Conservation (phyloP, 2,329 filamentous ascomycete species). For the Epichloe glyceriae region DNA sequence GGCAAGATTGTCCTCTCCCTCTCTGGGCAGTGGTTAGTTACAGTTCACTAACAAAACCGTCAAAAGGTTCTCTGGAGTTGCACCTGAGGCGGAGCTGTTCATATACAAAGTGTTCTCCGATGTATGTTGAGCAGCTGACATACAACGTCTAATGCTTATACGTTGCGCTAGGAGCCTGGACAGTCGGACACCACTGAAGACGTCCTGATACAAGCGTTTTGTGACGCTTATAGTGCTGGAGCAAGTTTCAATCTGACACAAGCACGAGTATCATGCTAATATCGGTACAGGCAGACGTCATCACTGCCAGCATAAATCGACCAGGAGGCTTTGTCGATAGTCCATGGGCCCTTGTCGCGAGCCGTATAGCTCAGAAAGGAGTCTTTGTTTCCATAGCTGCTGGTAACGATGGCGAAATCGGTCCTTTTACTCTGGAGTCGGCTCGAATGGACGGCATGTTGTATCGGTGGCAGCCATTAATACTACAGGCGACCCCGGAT, state of each 20-base stretch:
- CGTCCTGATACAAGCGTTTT: slow-evolving; percentile 23
- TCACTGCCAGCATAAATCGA: slow-evolving; percentile 27
- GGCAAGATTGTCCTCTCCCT: slow-evolving; percentile 8
- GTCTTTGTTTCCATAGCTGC: slow-evolving; percentile 37
- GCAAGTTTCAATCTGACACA: slow-evolving; percentile 8
- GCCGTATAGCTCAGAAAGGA: slow-evolving; percentile 28
- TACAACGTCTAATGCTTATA: not conserved
- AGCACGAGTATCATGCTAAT: not conserved
- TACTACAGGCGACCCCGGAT: slow-evolving; percentile 29
- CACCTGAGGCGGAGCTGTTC: slow-evolving; percentile 30
- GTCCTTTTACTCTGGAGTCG: slow-evolving; percentile 30
- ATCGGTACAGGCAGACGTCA: slow-evolving; percentile 25
- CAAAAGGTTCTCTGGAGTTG: slow-evolving; percentile 29
- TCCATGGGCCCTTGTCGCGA: slow-evolving; percentile 29
- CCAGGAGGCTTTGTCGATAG: slow-evolving; percentile 27
- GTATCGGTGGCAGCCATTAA: slow-evolving; percentile 25
- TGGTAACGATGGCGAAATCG: slow-evolving; percentile 36
- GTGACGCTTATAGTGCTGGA: slow-evolving; percentile 23
- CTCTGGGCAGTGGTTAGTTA: not conserved
- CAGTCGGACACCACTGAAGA: slow-evolving; percentile 17
- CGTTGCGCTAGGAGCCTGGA: not conserved
- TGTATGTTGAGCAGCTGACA: slow-evolving; percentile 7
- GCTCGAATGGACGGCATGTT: slow-evolving; percentile 20
- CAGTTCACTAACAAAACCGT: not conserved
- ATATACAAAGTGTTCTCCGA: slow-evolving; percentile 31